A percentile compares a stretch with the other conserved stretches of the same genome.
phyloP scores from a whole-genome alignment of 2,329 filamentous ascomycete genomes.

The Ascochyta viciae-villosae region DNA sequence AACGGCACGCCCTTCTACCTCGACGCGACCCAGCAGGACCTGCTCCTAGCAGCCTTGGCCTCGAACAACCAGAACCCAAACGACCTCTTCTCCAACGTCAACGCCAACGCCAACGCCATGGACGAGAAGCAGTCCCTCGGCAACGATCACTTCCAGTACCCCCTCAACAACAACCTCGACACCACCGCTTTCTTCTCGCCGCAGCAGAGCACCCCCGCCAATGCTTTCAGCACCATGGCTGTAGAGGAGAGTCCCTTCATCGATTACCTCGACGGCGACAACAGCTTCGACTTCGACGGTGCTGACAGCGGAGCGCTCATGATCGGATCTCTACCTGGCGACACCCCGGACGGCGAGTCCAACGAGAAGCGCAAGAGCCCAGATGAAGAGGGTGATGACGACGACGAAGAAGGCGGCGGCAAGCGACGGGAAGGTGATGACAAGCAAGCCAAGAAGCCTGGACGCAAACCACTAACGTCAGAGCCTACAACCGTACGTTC shows the following conservation, averaged over 20 bases:
- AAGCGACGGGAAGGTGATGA: conserved; percentile 85
- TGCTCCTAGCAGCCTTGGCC: conserved; percentile 56
- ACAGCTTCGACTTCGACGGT: conserved; percentile 77
- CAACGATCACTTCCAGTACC: conserved; percentile 41
- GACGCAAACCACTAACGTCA: conserved; percentile 91
- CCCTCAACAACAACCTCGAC: conserved; percentile 41
- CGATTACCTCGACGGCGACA: conserved; percentile 80
- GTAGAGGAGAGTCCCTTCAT: conserved; percentile 79
- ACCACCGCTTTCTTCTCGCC: conserved; percentile 47
- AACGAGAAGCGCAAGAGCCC: conserved; percentile 73
- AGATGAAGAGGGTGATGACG: conserved; percentile 67
- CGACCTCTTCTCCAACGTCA: conserved; percentile 33
- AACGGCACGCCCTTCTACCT: conserved; percentile 54
- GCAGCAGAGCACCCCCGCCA: conserved; percentile 47
- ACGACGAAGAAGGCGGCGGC: conserved; percentile 69
- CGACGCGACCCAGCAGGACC: conserved; percentile 55
- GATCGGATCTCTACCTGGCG: conserved; percentile 77
- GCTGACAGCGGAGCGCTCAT: conserved; percentile 65
- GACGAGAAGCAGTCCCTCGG: conserved; percentile 25
- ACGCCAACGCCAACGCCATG: background rate
- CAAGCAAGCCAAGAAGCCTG: conserved; percentile 92
- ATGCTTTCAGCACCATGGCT: conserved; percentile 54
- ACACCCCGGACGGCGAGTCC: conserved; percentile 58
- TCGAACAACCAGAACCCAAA: conserved; percentile 52
- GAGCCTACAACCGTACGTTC: conserved; percentile 91